Percentiles rank a stretch among this genome's conserved stretches.
Conservation (phyloP, 352 stramenopile species). For the Globisporangium nodosum region DNA sequence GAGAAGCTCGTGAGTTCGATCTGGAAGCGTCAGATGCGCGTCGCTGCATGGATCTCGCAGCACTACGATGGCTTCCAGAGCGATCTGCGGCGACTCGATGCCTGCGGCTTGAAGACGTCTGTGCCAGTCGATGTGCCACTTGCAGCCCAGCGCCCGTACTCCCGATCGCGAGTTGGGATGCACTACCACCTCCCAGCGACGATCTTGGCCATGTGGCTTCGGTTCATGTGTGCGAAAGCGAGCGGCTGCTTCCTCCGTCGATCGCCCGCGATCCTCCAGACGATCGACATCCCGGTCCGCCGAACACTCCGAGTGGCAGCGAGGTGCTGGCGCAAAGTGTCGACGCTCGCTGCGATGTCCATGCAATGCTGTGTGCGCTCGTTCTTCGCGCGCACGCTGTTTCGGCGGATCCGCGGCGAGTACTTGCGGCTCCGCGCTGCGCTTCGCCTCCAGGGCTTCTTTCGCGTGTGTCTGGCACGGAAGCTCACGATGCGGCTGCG, state of each 20-base stretch:
- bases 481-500: slow-evolving; percentile 21
- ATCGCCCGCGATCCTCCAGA: slow-evolving; percentile 24
- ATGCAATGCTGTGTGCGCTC: slow-evolving; percentile 34
- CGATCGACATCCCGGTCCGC: slow-evolving; percentile 35
- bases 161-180: slow-evolving; percentile 5
- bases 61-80: slow-evolving; percentile 4
- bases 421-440: slow-evolving; percentile 17
- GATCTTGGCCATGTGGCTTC: slow-evolving; percentile 38
- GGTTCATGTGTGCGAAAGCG: slow-evolving; percentile 19
- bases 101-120: neutral
- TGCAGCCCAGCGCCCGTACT: neutral
- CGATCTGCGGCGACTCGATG: slow-evolving; percentile 3
- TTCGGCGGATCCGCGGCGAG: slow-evolving; percentile 17
- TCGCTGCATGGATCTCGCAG: slow-evolving; percentile 32
- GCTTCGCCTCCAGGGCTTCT: slow-evolving; percentile 34
- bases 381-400: slow-evolving; percentile 21
- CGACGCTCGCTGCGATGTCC: slow-evolving; percentile 14
- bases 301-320: slow-evolving; percentile 18
- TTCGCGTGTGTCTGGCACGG: slow-evolving; percentile 33
- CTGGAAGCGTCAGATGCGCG: slow-evolving; percentile 36
- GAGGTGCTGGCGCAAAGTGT: slow-evolving; percentile 21
- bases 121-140: neutral
- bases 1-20: slow-evolving; percentile 16
- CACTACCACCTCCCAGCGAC: slow-evolving; percentile 29
- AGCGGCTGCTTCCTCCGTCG: slow-evolving; percentile 32